Base-by-base conservation (phyloP, 2,329 filamentous ascomycete genomes). In the Exserohilum turcica region DNA sequence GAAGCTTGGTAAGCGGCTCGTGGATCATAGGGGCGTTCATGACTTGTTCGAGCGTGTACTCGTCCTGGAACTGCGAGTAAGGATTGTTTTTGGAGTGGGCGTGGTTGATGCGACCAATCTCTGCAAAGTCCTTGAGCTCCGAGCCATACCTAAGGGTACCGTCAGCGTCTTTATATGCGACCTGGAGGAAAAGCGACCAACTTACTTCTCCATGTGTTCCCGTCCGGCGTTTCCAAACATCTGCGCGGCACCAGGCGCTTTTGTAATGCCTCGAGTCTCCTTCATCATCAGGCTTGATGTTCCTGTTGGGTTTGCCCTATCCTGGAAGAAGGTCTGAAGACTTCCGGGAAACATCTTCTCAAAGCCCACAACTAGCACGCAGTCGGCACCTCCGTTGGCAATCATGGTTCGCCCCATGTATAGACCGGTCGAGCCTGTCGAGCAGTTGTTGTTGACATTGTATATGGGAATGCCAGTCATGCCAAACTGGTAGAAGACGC, bases 381-480 rank as follows among this genome's bases (percentile, higher is more conserved):
- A 96, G 76, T 96, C 90, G 1, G 91, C 90, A 12, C 85, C 90
- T 29, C 92, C 92, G 65, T 90, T 83, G 6, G 86, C 82, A 65
- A 97, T 87, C 73, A 95, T 82, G 47, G 87, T 91, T 29, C 92
- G 82, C 2, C 84, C 94, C 83, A 97, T 88, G 71, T 87, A 87
- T 52, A 97, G 79, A 7, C 93, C 94, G 0, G 93, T 96, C 4
- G 88, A 92, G n/a, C 93, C 94, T 0, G 93, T 97, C 3, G 90
- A 91, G 82, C 93, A 97, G 81, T 97, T 97, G 83, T 97, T 97
- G 84, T 97, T 97, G 71, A 96, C 91, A 71, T 97, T 97, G 82
- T 95, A 92, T 73, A 97, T 91, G 68, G 93, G 93, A 66, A 97
- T 97, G 70, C 89, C 83, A 37, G 92, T 97, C 88, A 97, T 92